phyloP scores from a whole-genome alignment of 176 grass and related monocot species.

The Zea luxurians region DNA sequence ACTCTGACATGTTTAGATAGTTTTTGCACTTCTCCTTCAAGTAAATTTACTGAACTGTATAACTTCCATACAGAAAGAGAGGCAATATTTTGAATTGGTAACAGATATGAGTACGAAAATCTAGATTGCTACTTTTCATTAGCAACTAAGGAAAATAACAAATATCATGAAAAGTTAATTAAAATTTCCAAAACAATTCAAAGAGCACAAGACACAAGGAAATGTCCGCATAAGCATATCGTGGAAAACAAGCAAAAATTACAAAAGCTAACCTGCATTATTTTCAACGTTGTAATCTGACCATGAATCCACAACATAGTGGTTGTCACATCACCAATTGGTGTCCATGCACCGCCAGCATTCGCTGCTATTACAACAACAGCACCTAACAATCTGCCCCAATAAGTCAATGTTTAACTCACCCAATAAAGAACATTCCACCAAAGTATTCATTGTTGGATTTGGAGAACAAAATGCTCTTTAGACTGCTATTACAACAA shows the following conservation, averaged over 20 bases:
- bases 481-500: slow-evolving; percentile 75
- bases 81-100: background rate
- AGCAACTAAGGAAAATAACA: background rate
- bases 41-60: slow-evolving; percentile 16
- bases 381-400: slow-evolving; percentile 82
- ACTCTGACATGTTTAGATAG: slow-evolving; percentile 14
- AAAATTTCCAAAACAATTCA: slow-evolving; percentile 11
- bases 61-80: slow-evolving; percentile 5
- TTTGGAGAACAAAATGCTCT: background rate
- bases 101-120: background rate
- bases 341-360: slow-evolving; percentile 96
- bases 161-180: background rate
- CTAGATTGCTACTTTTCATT: background rate
- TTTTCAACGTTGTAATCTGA: slow-evolving; percentile 76
- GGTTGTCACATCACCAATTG: slow-evolving; percentile 99
- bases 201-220: slow-evolving; percentile 4
- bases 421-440: slow-evolving; percentile 15
- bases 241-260: slow-evolving; percentile 19
- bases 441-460: slow-evolving; percentile 17
- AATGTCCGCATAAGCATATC: slow-evolving; percentile 17
- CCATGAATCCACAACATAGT: slow-evolving; percentile 99
- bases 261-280: slow-evolving; percentile 66
- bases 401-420: slow-evolving; percentile 42
- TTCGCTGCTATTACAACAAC: slow-evolving; percentile 95
- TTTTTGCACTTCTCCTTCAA: slow-evolving; percentile 11